Percentiles rank a stretch among this genome's conserved stretches.
Evolutionary conservation across 768 basidiomycete genomes (phyloP).

Genomic region (Suillus occidentalis): DNA sequence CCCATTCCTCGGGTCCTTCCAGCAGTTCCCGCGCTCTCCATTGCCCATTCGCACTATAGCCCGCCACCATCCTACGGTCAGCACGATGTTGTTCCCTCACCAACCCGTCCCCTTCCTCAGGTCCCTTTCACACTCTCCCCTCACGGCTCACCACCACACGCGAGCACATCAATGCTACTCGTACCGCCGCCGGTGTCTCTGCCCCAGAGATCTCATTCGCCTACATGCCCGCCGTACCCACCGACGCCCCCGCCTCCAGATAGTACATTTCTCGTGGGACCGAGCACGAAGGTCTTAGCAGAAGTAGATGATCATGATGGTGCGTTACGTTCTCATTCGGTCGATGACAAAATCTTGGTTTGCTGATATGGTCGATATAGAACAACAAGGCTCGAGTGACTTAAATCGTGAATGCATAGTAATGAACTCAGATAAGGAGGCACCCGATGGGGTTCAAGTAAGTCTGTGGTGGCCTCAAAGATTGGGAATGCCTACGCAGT

Average conservation of each 20-base stretch:
- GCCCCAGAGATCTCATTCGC: constrained; percentile 72
- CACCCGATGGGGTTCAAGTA: constrained; percentile 7
- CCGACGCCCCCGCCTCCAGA: constrained; percentile 47
- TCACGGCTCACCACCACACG: constrained; percentile 19
- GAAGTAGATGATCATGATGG: constrained; percentile 37
- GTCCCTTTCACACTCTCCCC: constrained; percentile 15
- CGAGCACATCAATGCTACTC: constrained; percentile 37
- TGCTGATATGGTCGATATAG: constrained; percentile 28
- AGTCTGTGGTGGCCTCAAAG: constrained; percentile 20
- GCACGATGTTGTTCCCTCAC: too few species aligned
- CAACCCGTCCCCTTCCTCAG: too few species aligned
- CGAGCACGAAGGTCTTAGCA: constrained; percentile 75
- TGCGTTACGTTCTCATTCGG: constrained; percentile 29
- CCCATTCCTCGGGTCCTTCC: too few species aligned
- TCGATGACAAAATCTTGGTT: neutral
- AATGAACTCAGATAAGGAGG: constrained; percentile 45
- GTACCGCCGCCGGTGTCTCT: constrained; percentile 57
- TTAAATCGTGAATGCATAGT: constrained; percentile 29
- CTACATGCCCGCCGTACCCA: constrained; percentile 53
- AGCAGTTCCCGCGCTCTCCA: constrained; percentile 16
- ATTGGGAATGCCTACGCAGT: too few species aligned
- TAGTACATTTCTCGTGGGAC: constrained; percentile 46
- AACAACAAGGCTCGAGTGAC: constrained; percentile 55
- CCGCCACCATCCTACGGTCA: too few species aligned
- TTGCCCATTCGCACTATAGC: constrained; percentile 5